Evolutionary conservation across 2,329 filamentous ascomycete genomes (phyloP).

Genomic region (Fusarium mangiferae): DNA sequence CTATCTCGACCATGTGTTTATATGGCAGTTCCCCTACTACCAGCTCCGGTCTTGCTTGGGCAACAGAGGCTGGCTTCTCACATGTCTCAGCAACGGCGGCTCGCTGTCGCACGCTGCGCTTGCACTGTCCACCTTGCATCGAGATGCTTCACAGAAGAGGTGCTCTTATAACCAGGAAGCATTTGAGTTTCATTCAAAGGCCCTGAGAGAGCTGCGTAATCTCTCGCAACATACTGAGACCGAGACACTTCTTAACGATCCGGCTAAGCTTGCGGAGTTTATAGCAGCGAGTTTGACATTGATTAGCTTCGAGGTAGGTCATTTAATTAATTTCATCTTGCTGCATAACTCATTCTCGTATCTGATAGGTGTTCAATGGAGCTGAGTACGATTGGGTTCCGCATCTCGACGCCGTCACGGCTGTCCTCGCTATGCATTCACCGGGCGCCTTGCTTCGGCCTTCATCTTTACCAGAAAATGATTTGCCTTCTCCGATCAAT

Average conservation of each 20-base stretch:
- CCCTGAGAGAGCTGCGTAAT: background rate
- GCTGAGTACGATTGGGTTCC: background rate
- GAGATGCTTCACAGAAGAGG: background rate
- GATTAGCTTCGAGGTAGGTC: background rate
- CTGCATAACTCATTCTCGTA: rapidly evolving
- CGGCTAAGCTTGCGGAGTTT: background rate
- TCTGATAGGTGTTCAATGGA: background rate
- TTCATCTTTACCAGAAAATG: no score
- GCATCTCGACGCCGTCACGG: background rate
- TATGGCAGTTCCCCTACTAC: background rate
- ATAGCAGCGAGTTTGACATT: background rate
- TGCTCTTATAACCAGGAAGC: background rate
- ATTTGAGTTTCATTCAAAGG: background rate
- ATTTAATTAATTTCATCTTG: rapidly evolving
- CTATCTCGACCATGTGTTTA: background rate
- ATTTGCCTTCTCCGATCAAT: background rate
- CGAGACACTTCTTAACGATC: background rate
- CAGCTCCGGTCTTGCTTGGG: background rate
- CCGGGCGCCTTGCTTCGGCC: background rate
- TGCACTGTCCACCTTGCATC: background rate
- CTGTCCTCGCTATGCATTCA: background rate
- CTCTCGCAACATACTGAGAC: background rate
- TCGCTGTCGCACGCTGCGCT: background rate
- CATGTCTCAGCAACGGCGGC: background rate
- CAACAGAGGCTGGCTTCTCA: background rate